A percentile compares a stretch with the other conserved stretches of the same genome.
These are phyloP conservation scores for Fusarium nodosum DNA, from an alignment of 2,329 filamentous ascomycete species.

Conservation along the genomic window DNA sequence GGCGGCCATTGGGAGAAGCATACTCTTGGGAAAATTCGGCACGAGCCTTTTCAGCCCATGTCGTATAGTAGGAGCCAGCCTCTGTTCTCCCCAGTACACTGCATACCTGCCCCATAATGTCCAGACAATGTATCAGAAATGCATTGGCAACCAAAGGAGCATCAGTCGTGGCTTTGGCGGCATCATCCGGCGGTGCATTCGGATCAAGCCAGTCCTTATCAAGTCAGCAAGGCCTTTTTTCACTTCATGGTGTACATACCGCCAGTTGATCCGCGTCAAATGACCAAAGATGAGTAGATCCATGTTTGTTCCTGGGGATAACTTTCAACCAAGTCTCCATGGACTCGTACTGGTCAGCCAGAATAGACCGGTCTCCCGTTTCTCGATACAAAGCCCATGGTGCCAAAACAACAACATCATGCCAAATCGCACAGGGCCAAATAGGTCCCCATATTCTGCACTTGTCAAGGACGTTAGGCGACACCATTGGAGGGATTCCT, in stretches of 20 bases:
- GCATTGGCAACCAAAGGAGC: conserved; percentile 61
- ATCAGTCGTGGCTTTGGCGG: conserved; percentile 58
- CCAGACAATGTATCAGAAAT: conserved; percentile 61
- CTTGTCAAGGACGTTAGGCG: conserved; percentile 31
- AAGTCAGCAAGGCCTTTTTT: not conserved
- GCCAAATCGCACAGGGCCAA: conserved; percentile 57
- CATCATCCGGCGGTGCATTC: conserved; percentile 57
- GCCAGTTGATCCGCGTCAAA: conserved; percentile 38
- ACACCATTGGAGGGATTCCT: conserved; percentile 45
- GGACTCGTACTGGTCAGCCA: conserved; percentile 57
- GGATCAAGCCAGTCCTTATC: conserved; percentile 66
- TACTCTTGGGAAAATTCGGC: conserved; percentile 39
- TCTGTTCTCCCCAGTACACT: conserved; percentile 50
- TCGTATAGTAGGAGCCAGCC: conserved; percentile 12
- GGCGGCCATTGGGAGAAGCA: conserved; percentile 42
- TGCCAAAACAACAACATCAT: conserved; percentile 58
- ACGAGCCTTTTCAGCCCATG: conserved; percentile 32
- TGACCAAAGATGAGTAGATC: conserved; percentile 58
- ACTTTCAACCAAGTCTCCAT: conserved; percentile 58
- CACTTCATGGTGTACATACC: not conserved
- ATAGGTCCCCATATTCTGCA: conserved; percentile 35
- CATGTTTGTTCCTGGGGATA: conserved; percentile 52
- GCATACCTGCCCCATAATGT: conserved; percentile 55
- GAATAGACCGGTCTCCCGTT: conserved; percentile 55
- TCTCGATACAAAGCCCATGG: conserved; percentile 59